Evolutionary conservation across 306 rosid genomes (phyloP).

Genomic region (Pterocarpus macrocarpus): DNA sequence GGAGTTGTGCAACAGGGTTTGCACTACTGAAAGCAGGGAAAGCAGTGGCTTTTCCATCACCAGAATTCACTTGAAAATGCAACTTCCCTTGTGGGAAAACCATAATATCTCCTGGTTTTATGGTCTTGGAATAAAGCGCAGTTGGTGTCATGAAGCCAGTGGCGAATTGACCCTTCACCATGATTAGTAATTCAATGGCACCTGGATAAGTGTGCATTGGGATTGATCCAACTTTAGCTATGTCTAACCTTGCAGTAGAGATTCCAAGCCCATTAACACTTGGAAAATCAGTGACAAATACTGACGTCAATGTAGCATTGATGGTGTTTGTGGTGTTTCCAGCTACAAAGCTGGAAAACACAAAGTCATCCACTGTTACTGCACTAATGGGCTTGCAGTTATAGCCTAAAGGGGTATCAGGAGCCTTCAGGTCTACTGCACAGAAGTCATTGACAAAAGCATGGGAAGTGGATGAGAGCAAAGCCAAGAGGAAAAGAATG

Average conservation of each 20-base stretch:
- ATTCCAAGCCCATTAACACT: conserved; percentile 68
- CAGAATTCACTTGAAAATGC: conserved; percentile 68
- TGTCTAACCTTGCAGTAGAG: conserved; percentile 62
- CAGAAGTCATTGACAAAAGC: too few relatives aligned
- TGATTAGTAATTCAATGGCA: conserved; percentile 59
- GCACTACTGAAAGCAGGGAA: conserved; percentile 57
- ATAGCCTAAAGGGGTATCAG: too few relatives aligned
- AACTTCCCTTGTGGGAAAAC: conserved; percentile 73
- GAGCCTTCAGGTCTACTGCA: too few relatives aligned
- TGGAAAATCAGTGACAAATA: conserved; percentile 62
- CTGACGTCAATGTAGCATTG: conserved; percentile 66
- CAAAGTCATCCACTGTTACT: conserved; percentile 55
- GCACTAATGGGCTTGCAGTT: too few relatives aligned
- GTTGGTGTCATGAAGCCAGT: conserved; percentile 68
- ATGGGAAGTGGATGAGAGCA: too few relatives aligned
- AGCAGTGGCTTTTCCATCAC: conserved; percentile 47
- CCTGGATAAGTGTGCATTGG: conserved; percentile 75
- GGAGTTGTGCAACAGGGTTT: conserved; percentile 72
- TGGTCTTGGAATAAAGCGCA: conserved; percentile 55
- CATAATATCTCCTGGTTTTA: conserved; percentile 62
- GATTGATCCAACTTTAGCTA: conserved; percentile 57
- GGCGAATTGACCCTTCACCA: conserved; percentile 46
- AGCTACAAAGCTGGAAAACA: conserved; percentile 53
- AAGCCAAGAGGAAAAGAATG: too few relatives aligned
- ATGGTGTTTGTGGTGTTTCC: conserved; percentile 69